Percentiles rank a stretch among this genome's conserved stretches.
Evolutionary conservation across 2,329 filamentous ascomycete species (phyloP).

Genomic region (Alternaria hordeiaustralica): DNA sequence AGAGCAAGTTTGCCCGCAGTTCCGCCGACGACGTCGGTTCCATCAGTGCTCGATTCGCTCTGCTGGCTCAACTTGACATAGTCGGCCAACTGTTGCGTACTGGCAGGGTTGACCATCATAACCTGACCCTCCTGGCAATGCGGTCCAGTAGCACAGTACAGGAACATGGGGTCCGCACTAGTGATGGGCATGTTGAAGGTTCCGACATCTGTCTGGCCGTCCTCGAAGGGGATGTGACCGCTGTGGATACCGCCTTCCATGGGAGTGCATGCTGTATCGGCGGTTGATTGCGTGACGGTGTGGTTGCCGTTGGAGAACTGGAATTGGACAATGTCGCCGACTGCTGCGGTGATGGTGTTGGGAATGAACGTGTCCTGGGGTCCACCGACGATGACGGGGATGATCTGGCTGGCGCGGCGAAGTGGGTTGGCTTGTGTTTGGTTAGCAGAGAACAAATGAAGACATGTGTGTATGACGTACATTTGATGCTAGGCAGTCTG

Average conservation of each 20-base stretch:
- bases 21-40: constrained; percentile 28
- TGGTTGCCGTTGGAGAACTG: constrained; percentile 44
- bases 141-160: constrained; percentile 41
- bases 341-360: constrained; percentile 33
- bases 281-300: constrained; percentile 38
- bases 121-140: constrained; percentile 41
- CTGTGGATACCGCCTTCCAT: constrained; percentile 37
- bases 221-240: constrained; percentile 39
- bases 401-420: constrained; percentile 30
- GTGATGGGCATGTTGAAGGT: constrained; percentile 42
- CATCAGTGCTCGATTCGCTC: constrained; percentile 30
- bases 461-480: background rate
- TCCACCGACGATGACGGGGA: constrained; percentile 41
- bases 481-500: constrained; percentile 8
- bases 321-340: constrained; percentile 41
- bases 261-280: constrained; percentile 34
- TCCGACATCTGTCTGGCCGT: constrained; percentile 38
- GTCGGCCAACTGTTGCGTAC: constrained; percentile 31
- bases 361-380: constrained; percentile 39
- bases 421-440: constrained; percentile 22
- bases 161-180: constrained; percentile 36
- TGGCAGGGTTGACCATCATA: constrained; percentile 36
- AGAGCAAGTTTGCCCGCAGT: constrained; percentile 29
- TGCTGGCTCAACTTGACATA: constrained; percentile 36
- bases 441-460: background rate